Percentiles rank a stretch among this genome's conserved stretches.
Conservation (phyloP, 345 rosid genomes). For the Fremontodendron californicum region DNA sequence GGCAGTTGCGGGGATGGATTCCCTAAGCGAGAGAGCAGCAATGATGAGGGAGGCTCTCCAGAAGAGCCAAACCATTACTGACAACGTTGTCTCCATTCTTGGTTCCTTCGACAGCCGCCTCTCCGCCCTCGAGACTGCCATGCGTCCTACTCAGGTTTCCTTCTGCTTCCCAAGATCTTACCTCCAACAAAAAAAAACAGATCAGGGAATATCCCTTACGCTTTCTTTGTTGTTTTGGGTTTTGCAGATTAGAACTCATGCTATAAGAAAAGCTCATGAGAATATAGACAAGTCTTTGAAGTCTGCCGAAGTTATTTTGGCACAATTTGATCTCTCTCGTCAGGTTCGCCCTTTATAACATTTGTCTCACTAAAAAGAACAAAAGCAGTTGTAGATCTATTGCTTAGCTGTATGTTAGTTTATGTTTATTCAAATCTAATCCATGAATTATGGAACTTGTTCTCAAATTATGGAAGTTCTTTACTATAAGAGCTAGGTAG, state of each 20-base stretch:
- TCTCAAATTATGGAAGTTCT: neutral
- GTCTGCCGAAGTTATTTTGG: slow-evolving; percentile 75
- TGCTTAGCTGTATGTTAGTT: neutral
- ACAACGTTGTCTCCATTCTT: slow-evolving; percentile 78
- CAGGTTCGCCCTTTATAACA: slow-evolving; percentile 54
- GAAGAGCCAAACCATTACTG: slow-evolving; percentile 87
- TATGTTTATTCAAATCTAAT: neutral
- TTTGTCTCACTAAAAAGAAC: neutral
- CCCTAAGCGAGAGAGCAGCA: slow-evolving; percentile 66
- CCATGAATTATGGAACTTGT: neutral
- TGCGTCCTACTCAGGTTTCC: slow-evolving; percentile 97
- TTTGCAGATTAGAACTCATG: slow-evolving; percentile 82
- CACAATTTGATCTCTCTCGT: slow-evolving; percentile 72
- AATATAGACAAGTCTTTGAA: slow-evolving; percentile 91
- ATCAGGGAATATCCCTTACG: neutral
- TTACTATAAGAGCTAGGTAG: neutral
- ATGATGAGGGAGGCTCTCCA: slow-evolving; percentile 79
- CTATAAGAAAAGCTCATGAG: slow-evolving; percentile 96
- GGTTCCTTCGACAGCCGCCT: slow-evolving; percentile 98
- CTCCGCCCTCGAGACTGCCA: slow-evolving; percentile 97
- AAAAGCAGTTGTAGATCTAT: neutral
- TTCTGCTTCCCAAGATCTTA: neutral
- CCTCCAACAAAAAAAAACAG: neutral
- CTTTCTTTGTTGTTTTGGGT: slow-evolving; percentile 18
- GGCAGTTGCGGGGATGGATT: slow-evolving; percentile 55